Base-by-base conservation (phyloP, 345 rosid genomes). In the Physaria fendleri region DNA sequence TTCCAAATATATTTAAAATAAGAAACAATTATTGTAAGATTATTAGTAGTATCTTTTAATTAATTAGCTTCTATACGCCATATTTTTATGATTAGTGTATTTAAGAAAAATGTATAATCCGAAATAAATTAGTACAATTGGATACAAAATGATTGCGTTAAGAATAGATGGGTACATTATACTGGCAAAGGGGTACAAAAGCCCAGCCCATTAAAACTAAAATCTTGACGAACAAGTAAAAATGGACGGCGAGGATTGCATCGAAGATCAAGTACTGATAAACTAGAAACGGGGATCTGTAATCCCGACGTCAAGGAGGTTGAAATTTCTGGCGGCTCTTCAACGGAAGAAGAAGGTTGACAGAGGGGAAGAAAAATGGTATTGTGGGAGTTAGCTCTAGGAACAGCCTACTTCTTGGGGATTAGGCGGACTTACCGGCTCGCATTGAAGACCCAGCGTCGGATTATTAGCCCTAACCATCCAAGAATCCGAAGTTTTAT, bases 341-440 rank as follows among this genome's bases (percentile, higher is more conserved):
- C 20, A 18, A 47, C 34, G 39, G 48, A 42, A 3, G 59, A 64
- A 13, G 43, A 14, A 37, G 41, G 4, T 29, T 3, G 17, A 37
- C 9, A 0, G 14, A 37, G 41, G 1, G 9, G 18, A 25, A 6
- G 60, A 64, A 18, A 35, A 29, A 90, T 90, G 97, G 97, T 90
- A 68, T 80, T 87, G 21, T 90, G 97, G 96, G 97, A 90, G 85
- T 66, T 90, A 75, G 72, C 96, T 22, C 35, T 90, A 68, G 94
- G 69, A 35, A 83, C 96, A 12, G 96, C 96, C 8, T 90, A 87
- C 71, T 78, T 90, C 78, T 71, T 90, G 73, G 97, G 97, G 27
- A 72, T 87, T 32, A 87, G 71, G 62, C 89, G 96, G 63, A 77
- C 85, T 68, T 87, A 85, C 73, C 78, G 68, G 56, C 84, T 85